Percentiles rank a stretch among this genome's conserved stretches.
Conservation (phyloP, 176 grass and related monocot genomes). For the Otatea glauca region DNA sequence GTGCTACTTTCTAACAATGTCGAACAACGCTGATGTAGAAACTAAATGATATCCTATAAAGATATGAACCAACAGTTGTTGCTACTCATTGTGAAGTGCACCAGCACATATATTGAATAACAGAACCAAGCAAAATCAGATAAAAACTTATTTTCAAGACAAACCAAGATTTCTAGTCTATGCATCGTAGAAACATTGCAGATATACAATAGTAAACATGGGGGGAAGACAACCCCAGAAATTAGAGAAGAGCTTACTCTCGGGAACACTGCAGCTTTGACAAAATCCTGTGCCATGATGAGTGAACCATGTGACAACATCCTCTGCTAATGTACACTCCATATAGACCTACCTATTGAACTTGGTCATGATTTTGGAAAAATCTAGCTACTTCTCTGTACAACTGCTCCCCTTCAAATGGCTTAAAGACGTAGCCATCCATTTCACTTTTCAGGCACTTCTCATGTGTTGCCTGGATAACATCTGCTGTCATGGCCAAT, state of each 20-base stretch:
- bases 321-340: conserved; percentile 59
- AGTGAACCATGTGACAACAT: conserved; percentile 39
- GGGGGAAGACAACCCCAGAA: conserved; percentile 13
- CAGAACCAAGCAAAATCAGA: background rate
- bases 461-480: conserved; percentile 97
- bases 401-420: conserved; percentile 97
- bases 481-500: conserved; percentile 98
- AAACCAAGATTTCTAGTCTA: background rate
- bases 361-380: conserved; percentile 68
- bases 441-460: conserved; percentile 81
- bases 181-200: background rate
- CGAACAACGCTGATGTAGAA: conserved; percentile 29
- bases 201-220: conserved; percentile 7
- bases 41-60: background rate
- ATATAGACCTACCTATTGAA: conserved; percentile 69
- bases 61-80: background rate
- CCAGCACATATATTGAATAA: background rate
- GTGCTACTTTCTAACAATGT: conserved; percentile 31
- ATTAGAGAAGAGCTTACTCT: conserved; percentile 58
- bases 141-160: background rate
- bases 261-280: conserved; percentile 32
- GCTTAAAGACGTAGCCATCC: conserved; percentile 98
- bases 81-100: background rate
- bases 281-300: conserved; percentile 21
- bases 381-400: conserved; percentile 96